Conservation (phyloP, 179 eudicot species). For the Spinacia oleracea region DNA sequence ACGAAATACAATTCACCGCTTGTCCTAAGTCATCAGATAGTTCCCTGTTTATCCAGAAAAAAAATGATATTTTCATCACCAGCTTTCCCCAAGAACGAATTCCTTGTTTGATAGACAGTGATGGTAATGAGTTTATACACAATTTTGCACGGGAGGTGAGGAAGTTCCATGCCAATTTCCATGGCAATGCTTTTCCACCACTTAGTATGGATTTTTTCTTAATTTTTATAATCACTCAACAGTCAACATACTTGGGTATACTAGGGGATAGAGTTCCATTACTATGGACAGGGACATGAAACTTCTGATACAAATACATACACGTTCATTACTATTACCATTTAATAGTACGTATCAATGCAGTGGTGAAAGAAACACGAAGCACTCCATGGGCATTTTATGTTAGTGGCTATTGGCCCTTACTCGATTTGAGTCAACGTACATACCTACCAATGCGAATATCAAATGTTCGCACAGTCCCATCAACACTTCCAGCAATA, state of each 20-base stretch:
- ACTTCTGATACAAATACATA: not conserved
- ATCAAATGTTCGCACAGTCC: conserved; percentile 94
- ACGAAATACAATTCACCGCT: conserved; percentile 87
- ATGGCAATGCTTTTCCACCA: not conserved
- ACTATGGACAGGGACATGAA: not conserved
- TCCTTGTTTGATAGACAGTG: not conserved
- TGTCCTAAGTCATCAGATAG: conserved; percentile 84
- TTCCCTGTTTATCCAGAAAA: conserved; percentile 51
- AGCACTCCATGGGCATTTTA: not conserved
- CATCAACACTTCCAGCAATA: conserved; percentile 98
- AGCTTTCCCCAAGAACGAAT: not conserved
- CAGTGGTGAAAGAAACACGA: not conserved
- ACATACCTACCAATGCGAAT: conserved; percentile 93
- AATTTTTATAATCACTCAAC: not conserved
- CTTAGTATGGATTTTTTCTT: not conserved
- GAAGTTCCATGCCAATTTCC: not conserved
- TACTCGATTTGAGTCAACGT: not conserved
- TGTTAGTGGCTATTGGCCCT: not conserved
- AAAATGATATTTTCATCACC: not conserved
- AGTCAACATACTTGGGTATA: no score
- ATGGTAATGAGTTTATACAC: not conserved
- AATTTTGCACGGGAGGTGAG: not conserved
- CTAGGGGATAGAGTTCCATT: not conserved
- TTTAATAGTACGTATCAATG: no score
- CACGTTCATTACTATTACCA: not conserved